Evolutionary conservation across 371 early-diverging fungal genomes (phyloP), one percentile per base, ranked within the genome.

Genomic region (Rhizopus sp.): DNA sequence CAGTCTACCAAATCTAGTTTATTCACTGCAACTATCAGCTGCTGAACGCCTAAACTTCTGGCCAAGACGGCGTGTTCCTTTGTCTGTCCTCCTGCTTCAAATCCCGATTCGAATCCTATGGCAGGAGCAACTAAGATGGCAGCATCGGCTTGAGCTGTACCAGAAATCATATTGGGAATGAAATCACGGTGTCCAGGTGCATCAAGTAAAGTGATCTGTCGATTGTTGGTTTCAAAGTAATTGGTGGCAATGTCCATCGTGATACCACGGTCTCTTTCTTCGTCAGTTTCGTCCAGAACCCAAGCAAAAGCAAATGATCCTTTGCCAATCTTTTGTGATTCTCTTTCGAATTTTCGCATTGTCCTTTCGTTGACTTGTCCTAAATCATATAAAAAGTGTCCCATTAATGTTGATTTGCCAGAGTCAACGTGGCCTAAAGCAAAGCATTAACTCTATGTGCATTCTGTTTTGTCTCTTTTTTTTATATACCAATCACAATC

Each of bases 171-270:
- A 69, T 95, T 96, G n/a, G 98, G 95, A 45, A 99, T 91, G 74
- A 98, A 99, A 74, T 98, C 97, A 46, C 95, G 88, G 71, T 99
- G 99, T 0, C 99, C 99, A 7, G 99, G 99, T 0, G 99, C 97
- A 75, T 98, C 99, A 56, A 98, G 61, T 8, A 98, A 57, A 1
- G 94, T 96, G 64, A 94, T 96, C 17, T 73, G 68, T 17, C 92
- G 84, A 52, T 88, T 72, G 6, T 69, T 70, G 0, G 98, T 94
- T 53, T 93, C 88, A 75, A 99, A 98, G 50, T 85, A 81, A 33
- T 89, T 92, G 64, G 88, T 91, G 33, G 92, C 99, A 64, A 96
- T 86, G 64, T 98, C 97, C 84, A 98, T 96, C 0, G 98, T 98
- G 33, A 97, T 91, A n/a, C 99, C 99, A 41, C 93, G 74, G 30